Evolutionary conservation across 768 basidiomycete genomes (phyloP), one percentile per base, ranked within the genome.

Genomic region (Mycena crocata): DNA sequence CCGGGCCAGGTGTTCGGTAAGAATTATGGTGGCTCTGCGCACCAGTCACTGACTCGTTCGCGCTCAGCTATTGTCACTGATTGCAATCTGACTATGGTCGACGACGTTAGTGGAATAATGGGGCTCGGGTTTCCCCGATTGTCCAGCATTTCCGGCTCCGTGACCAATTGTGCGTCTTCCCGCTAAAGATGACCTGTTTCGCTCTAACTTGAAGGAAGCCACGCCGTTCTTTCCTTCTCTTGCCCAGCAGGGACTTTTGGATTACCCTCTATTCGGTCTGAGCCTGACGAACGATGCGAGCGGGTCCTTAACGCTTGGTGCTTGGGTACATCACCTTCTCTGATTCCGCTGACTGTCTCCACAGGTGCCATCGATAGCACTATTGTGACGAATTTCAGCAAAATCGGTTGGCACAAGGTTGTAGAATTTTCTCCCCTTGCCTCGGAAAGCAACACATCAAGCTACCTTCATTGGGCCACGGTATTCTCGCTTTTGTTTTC

Each of bases 221-320:
- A 86, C 87, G 0, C 90, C 93, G 0, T 91, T 93, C 79, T 83
- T 94, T 49, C 80, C 86, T 5, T 84, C 77, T 24, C 80, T 94
- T 54, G 87, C 90, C 10, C 82, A 89, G 63, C 82, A 85, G 66
- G 93, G 92, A 21, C 77, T 85, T 32, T 77, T 94, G 50, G 86
- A 88, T 35, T 94, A 93, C 73, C 93, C 93, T 1, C 72, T 94
- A 12, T 94, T 94, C 70, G 91, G 90, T n/a, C 70, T 94, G 30
- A 89, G 84, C 70, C 78, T 94, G 67, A 86, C 87, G 1, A 80
- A 82, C 46, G 89, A 90, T 72, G 73, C 78, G 3, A 85, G 83
- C 14, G 93, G 93, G 13, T 84, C 87, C 23, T 80, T 94, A 24
- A 79, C 92, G 2, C 69, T 94, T 19, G 93, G 92, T 91, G 70